Percentiles rank a stretch among this genome's conserved stretches.
Conservation (phyloP, 1,284 basidiomycete genomes). For the Cutaneotrichosporon sp. region DNA sequence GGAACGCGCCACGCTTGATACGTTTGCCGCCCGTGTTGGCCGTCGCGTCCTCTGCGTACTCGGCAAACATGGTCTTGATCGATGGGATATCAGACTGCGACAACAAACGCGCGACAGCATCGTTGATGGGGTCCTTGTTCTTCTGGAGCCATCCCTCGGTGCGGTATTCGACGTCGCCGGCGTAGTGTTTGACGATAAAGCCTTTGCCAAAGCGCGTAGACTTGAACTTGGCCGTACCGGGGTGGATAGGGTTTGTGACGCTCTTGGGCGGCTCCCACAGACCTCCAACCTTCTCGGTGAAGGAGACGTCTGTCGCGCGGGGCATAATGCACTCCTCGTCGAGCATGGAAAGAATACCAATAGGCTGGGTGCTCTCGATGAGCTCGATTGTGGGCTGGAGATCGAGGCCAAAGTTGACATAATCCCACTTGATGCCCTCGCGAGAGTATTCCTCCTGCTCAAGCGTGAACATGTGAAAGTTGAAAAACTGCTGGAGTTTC, state of each 20-base stretch:
- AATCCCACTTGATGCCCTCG: conserved; percentile 97
- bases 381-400: conserved; percentile 98
- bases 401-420: conserved; percentile 96
- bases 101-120: conserved; percentile 87
- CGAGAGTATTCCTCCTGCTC: conserved; percentile 98
- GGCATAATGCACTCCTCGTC: conserved; percentile 99
- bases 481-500: conserved; percentile 92
- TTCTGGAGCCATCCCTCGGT: conserved; percentile 98
- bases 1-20: conserved; percentile 92
- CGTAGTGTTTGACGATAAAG: conserved; percentile 94
- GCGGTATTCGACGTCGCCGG: conserved; percentile 91
- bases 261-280: conserved; percentile 39
- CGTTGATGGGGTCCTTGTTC: conserved; percentile 98
- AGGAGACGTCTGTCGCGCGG: conserved; percentile 89
- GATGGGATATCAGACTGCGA: conserved; percentile 77
- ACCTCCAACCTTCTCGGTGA: conserved; percentile 75
- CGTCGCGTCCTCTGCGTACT: conserved; percentile 61
- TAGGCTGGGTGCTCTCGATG: conserved; percentile 68
- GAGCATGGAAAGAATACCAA: conserved; percentile 88
- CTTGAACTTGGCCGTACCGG: conserved; percentile 75
- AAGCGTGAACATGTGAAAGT: conserved; percentile 99
- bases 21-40: conserved; percentile 58
- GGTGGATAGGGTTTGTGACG: conserved; percentile 49
- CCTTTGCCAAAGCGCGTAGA: conserved; percentile 86
- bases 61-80: conserved; percentile 76